Evolutionary conservation across 164 flowering plant species (phyloP).

Genomic region (Vitis riparia): DNA sequence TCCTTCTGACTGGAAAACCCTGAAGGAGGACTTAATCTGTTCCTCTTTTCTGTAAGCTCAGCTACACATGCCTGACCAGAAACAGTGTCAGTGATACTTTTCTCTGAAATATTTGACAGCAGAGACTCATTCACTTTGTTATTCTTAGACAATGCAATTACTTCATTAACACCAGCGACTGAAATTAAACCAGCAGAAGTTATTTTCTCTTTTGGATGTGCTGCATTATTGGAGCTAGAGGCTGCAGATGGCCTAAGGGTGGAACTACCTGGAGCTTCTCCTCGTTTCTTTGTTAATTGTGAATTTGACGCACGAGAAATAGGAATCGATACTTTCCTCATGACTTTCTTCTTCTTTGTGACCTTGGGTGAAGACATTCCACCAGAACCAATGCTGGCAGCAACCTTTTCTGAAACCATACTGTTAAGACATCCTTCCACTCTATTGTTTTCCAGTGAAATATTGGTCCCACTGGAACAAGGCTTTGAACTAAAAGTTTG

Average conservation of each 20-base stretch:
- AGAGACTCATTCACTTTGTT: constrained; percentile 3
- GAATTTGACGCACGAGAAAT: neutral
- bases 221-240: constrained; percentile 1
- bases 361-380: constrained; percentile 9
- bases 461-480: constrained; percentile 5
- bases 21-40: neutral
- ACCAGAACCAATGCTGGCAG: constrained; percentile 9
- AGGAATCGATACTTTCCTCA: constrained; percentile 5
- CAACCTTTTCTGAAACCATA: constrained; percentile 4
- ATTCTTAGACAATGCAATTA: neutral
- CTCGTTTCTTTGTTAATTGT: constrained; percentile 8
- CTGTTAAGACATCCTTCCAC: constrained; percentile 9
- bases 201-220: constrained; percentile 13
- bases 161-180: constrained; percentile 2
- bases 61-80: neutral
- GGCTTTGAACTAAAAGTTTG: constrained; percentile 8
- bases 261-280: constrained; percentile 17
- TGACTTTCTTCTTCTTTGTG: constrained; percentile 36
- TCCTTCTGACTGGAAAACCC: constrained; percentile 10
- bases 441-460: constrained; percentile 4
- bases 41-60: constrained; percentile 6
- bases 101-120: neutral
- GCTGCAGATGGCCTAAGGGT: constrained; percentile 10
- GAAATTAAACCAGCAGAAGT: constrained; percentile 2
- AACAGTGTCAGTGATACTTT: constrained; percentile 8